Conservation (phyloP, 2,329 filamentous ascomycete species). For the Paecilomyces sp. region DNA sequence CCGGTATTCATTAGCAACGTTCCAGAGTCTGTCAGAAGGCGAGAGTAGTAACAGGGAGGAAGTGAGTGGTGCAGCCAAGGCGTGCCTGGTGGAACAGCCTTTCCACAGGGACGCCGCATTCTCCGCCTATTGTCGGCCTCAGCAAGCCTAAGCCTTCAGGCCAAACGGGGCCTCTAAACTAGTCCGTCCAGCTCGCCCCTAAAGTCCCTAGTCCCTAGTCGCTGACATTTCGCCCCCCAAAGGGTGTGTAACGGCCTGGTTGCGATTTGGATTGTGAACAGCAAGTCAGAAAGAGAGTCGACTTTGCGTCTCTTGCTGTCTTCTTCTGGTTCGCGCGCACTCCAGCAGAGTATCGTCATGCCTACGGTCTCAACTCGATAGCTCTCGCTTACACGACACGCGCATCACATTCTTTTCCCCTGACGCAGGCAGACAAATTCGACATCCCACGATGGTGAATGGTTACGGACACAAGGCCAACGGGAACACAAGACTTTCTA, state of each 20-base stretch:
- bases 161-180: background rate
- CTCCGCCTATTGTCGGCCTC: background rate
- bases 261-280: background rate
- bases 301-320: background rate
- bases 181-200: background rate
- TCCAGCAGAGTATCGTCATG: background rate
- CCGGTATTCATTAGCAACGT: background rate
- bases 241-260: background rate
- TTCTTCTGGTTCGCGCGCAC: background rate
- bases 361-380: background rate
- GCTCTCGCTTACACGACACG: background rate
- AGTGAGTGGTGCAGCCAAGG: background rate
- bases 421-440: slow-evolving; percentile 1
- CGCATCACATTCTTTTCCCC: background rate
- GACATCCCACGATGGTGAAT: slow-evolving; percentile 11
- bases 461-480: slow-evolving; percentile 19
- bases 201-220: background rate
- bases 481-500: slow-evolving; percentile 20
- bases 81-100: background rate
- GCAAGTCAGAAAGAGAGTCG: background rate
- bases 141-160: background rate
- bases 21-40: background rate
- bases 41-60: background rate
- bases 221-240: background rate
- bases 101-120: background rate